These are phyloP conservation scores for Cicer pinnatifidum DNA, from an alignment of 306 rosid genomes.

Conservation along the genomic window DNA sequence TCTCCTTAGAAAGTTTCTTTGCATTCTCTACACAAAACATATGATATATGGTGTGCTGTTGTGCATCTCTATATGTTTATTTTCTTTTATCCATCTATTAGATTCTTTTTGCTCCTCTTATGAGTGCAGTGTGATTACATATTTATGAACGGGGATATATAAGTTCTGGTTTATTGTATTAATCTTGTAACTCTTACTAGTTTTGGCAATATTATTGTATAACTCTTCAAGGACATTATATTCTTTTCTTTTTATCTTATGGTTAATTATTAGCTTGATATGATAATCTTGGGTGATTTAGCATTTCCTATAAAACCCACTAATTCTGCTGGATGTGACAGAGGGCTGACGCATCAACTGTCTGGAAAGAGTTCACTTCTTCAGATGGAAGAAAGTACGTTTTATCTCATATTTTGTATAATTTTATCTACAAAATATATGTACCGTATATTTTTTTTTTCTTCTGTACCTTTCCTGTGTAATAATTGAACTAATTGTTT, in stretches of 20 bases:
- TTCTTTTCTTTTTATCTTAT: constrained; percentile 38
- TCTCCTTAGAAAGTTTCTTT: constrained; percentile 43
- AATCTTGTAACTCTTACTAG: constrained; percentile 27
- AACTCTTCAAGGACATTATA: constrained; percentile 26
- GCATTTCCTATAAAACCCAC: constrained; percentile 42
- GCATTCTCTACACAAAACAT: neutral
- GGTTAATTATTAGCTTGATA: constrained; percentile 33
- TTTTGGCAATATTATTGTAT: constrained; percentile 30
- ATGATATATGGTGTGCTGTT: neutral
- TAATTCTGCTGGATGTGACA: constrained; percentile 67
- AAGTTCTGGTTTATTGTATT: constrained; percentile 31
- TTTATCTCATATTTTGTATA: constrained; percentile 16
- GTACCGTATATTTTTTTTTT: constrained; percentile 1
- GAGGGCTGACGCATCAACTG: constrained; percentile 99
- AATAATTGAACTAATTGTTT: constrained; percentile 20
- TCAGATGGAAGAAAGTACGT: constrained; percentile 94
- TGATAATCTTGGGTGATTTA: constrained; percentile 37
- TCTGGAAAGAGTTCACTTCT: constrained; percentile 96
- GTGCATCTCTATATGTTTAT: constrained; percentile 15
- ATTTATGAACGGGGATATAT: constrained; percentile 5
- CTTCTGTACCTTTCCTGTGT: constrained; percentile 20
- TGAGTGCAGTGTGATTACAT: constrained; percentile 24
- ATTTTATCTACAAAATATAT: constrained; percentile 14
- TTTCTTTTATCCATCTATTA: constrained; percentile 32
- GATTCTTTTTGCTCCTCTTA: constrained; percentile 14